Base-by-base conservation (phyloP, 2,329 filamentous ascomycete species). In the Ceratocystiopsis minuta region DNA sequence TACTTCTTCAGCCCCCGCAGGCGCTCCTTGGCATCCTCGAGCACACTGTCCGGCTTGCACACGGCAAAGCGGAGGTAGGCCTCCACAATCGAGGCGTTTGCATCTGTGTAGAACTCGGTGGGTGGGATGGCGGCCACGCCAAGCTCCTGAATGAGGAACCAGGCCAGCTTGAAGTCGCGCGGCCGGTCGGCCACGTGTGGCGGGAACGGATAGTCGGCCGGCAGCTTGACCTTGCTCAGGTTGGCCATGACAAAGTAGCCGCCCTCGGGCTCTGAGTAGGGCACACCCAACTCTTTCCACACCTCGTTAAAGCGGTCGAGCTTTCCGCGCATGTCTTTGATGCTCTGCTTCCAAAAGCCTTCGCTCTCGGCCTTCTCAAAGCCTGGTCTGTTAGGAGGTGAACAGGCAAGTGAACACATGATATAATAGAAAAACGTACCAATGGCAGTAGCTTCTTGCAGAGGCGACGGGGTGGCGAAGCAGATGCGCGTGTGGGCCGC, bases 201-300 rank as follows among this genome's bases (percentile, higher is more conserved):
- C 24, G 90, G 90, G 66, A 96, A 96, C 0, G 79, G 72, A 58
- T 96, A 98, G 56, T 78, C 77, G 5, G 69, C 70, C 0, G 90
- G 90, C 6, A 98, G 57, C 56, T 81, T 75, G 44, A 98, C 84
- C 56, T 88, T 87, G 44, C 74, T 68, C 68, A 96, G 78, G 64
- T 98, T 98, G 49, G 84, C 90, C 41, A 98, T 74, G 34, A 98
- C 84, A 56, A 98, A 98, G 66, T 98, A 98, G 16, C 90, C 90
- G 41, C 90, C 90, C 59, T 98, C 87, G 5, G 90, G 90, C 45
- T 94, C 80, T 1, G 84, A 88, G 64, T 88, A 94, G 4, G 80
- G 80, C 39, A 88, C 66, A 15, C 68, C 72, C 7, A 88, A 69
- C 61, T 88, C 82, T 39, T 74, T 66, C 65, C 81, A 88, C 35